phyloP scores from a whole-genome alignment of 306 rosid species.

The Corylus avellana region DNA sequence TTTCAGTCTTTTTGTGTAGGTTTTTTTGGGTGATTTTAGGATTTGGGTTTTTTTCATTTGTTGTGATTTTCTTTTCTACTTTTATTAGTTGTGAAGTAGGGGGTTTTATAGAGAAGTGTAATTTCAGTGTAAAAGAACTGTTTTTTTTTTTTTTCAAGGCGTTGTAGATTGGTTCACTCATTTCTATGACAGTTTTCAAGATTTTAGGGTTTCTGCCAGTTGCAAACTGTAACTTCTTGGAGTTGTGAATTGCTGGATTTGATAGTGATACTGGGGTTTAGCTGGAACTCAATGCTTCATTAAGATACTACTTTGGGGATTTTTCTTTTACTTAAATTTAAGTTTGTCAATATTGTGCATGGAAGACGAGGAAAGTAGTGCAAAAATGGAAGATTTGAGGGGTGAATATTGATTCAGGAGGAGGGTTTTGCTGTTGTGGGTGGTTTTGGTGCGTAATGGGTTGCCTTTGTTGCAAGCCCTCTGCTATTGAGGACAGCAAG shows the following conservation, averaged over 20 bases:
- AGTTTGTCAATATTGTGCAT: constrained; percentile 25
- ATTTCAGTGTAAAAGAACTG: constrained; percentile 30
- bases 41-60: constrained; percentile 23
- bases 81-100: constrained; percentile 19
- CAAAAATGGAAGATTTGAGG: constrained; percentile 41
- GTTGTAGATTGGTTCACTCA: constrained; percentile 21
- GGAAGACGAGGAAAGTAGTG: constrained; percentile 35
- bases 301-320: constrained; percentile 19
- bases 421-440: constrained; percentile 45
- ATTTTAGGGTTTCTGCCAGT: constrained; percentile 33
- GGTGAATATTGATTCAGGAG: constrained; percentile 49
- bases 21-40: constrained; percentile 26
- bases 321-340: constrained; percentile 12
- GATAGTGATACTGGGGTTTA: constrained; percentile 11
- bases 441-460: constrained; percentile 71
- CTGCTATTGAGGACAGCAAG: constrained; percentile 93
- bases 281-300: constrained; percentile 14
- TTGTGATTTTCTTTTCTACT: neutral
- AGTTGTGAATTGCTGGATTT: constrained; percentile 30
- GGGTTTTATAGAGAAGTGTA: constrained; percentile 26
- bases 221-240: constrained; percentile 2
- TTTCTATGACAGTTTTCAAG: constrained; percentile 39
- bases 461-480: constrained; percentile 85
- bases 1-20: constrained; percentile 17
- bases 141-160: constrained; percentile 44